Base-by-base conservation (phyloP, 768 basidiomycete species). In the Macrolepiota albuminosa region DNA sequence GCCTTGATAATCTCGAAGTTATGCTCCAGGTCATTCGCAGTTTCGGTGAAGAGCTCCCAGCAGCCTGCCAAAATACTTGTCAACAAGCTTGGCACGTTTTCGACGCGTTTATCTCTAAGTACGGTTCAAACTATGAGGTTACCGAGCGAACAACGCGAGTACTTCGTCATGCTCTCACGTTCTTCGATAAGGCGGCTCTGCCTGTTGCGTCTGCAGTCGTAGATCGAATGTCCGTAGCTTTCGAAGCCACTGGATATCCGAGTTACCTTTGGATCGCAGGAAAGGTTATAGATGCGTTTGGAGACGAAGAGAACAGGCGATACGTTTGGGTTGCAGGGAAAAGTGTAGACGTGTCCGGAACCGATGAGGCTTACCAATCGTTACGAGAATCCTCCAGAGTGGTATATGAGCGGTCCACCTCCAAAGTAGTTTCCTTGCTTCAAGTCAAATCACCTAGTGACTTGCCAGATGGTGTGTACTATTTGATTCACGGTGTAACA, bases 281-380 rank as follows among this genome's bases (percentile, higher is more conserved):
- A 47, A 98, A 98, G 73, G 72, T 91, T 31, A 81, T 93, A n/a
- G 78, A 79, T 36, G 81, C 84, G 64, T 97, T 90, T 68, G 93
- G 89, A 18, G 78, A 85, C 49, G 84, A 86, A 58, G 80, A 84
- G 39, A 80, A 87, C 61, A 45, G 45, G 26, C 36, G n/a, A 36
- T 98, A 93, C 73, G 71, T 98, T 18, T 99, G 97, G 97, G 90
- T 98, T 59, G 87, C 86, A 31, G 91, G 93, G 49, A 97, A 98
- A 73, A 72, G 91, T 34, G 80, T 93, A 18, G 78, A 79, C 37
- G 81, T 84, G 64, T 96, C 89, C 68, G 93, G 89, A 21, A 78
- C 85, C 46, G 84, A 86, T 57, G 80, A 84, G 42, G 80, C 26
- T 18, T 47, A 88, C 62, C 67, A 78, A 5, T 69, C 72, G 48